These are phyloP conservation scores for Volvariella volvacea DNA, from an alignment of 1,284 basidiomycete species.

Conservation along the genomic window DNA sequence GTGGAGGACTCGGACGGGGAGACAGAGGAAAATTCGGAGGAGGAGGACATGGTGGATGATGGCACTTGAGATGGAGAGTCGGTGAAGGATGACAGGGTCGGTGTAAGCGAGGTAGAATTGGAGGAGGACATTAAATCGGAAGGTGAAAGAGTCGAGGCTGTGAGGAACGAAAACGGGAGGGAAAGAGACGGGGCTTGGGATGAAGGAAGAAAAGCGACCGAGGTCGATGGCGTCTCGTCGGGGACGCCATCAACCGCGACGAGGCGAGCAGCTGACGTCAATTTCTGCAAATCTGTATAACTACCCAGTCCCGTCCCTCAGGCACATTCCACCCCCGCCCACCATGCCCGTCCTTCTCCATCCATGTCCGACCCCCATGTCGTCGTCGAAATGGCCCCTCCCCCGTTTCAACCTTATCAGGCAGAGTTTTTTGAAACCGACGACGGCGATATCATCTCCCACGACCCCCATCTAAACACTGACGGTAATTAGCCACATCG, in stretches of 20 bases:
- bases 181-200: slow-evolving; percentile 5
- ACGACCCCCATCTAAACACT: slow-evolving; percentile 58
- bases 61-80: slow-evolving; percentile 7
- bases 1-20: slow-evolving; percentile 13
- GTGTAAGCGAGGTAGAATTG: slow-evolving; percentile 6
- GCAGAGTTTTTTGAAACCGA: slow-evolving; percentile 45
- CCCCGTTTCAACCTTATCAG: slow-evolving; percentile 50
- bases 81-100: slow-evolving; percentile 6
- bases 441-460: slow-evolving; percentile 47
- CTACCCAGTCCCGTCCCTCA: not conserved
- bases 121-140: not conserved
- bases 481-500: slow-evolving; percentile 46
- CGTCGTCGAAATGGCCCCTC: slow-evolving; percentile 15
- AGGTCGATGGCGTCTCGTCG: no score
- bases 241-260: not conserved
- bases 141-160: slow-evolving; percentile 5
- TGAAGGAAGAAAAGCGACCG: slow-evolving; percentile 1
- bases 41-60: slow-evolving; percentile 6
- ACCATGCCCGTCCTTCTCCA: slow-evolving; percentile 6
- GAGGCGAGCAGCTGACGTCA: slow-evolving; percentile 2
- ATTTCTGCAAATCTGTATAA: not conserved
- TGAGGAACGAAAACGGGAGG: slow-evolving; percentile 1
- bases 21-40: slow-evolving; percentile 11
- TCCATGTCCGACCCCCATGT: slow-evolving; percentile 10
- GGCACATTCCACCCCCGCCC: not conserved